Evolutionary conservation across 2,329 filamentous ascomycete species (phyloP).

Genomic region (Colletotrichum falcatum): DNA sequence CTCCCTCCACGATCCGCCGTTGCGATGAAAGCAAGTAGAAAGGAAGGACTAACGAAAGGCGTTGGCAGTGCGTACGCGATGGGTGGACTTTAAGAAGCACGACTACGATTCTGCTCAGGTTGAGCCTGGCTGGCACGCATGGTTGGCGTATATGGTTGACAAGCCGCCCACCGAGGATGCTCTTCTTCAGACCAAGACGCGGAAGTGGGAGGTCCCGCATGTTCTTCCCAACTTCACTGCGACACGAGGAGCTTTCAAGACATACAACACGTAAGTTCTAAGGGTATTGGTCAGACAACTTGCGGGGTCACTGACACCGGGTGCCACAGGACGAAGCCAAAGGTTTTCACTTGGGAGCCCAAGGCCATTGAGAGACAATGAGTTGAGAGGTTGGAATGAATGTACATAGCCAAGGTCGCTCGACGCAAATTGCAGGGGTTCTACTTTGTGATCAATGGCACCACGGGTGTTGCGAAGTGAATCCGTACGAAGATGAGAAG

Average conservation of each 20-base stretch:
- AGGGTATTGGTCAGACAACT: neutral
- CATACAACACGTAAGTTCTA: slow-evolving; percentile 91
- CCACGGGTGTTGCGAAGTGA: neutral
- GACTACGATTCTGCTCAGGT: slow-evolving; percentile 87
- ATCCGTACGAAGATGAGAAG: neutral
- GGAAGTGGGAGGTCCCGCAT: slow-evolving; percentile 80
- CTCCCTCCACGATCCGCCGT: slow-evolving; percentile 20
- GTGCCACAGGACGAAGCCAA: slow-evolving; percentile 61
- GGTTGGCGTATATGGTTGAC: slow-evolving; percentile 95
- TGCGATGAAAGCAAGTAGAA: neutral
- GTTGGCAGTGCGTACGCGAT: slow-evolving; percentile 84
- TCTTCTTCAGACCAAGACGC: slow-evolving; percentile 73
- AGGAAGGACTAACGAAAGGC: slow-evolving; percentile 35
- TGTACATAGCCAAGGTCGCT: slow-evolving; percentile 39
- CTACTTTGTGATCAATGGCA: slow-evolving; percentile 23
- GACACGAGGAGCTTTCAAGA: slow-evolving; percentile 84
- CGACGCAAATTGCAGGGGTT: slow-evolving; percentile 28
- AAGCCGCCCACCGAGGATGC: slow-evolving; percentile 84
- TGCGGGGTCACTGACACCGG: neutral
- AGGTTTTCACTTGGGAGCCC: slow-evolving; percentile 66
- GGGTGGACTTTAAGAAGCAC: slow-evolving; percentile 95
- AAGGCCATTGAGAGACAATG: slow-evolving; percentile 45
- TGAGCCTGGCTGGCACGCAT: slow-evolving; percentile 97
- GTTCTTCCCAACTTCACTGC: slow-evolving; percentile 81
- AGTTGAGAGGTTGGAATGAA: slow-evolving; percentile 11